Evolutionary conservation across 1,139 yeast genomes (phyloP), one percentile per base, ranked within the genome.

Genomic region (Taiozyma sp.): DNA sequence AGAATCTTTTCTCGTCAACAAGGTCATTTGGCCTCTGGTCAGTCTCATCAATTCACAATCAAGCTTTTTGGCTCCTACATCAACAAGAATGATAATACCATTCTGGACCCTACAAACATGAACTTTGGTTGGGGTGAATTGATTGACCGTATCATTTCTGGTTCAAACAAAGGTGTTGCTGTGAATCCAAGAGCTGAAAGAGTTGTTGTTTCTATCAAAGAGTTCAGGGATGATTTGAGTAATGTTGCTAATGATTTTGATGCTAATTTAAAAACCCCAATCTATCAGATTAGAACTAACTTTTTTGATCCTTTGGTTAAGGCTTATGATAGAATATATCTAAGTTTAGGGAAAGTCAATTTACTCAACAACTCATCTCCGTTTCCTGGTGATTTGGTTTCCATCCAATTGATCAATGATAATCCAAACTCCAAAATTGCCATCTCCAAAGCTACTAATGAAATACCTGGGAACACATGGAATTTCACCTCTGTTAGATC

Each of bases 101-200:
- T 57, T 4, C 61, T 66, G 45, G 68, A 65, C 48, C 67, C 70
- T 43, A 57, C 56, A 48, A 65, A 67, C 55, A 71, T 71, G 52
- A 86, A 86, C 66, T 78, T 82, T 55, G 97, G 97, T 48, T 90
- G 97, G 97, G 97, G 97, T 69, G 95, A 86, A 58, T 71, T 87
- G 48, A 81, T 87, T 36, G 92, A 89, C 61, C 75, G 96, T 63
- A 86, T 90, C 57, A 84, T 90, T 57, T 68, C 81, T 29, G 96
- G 96, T 36, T 80, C 95, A 1, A 80, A 79, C 54, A 80, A 79
- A 52, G 96, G 96, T 59, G 83, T 90, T 51, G 91, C 93, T 6
- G 79, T 87, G 38, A 88, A 88, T 57, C 93, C 95, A 34, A 78
- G 95, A 66, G 93, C 96, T 9, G 91, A 86, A 60, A 79, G 77